These are phyloP conservation scores for Sorghum bicolor DNA, from an alignment of 176 grass and related monocot species.

Conservation along the genomic window DNA sequence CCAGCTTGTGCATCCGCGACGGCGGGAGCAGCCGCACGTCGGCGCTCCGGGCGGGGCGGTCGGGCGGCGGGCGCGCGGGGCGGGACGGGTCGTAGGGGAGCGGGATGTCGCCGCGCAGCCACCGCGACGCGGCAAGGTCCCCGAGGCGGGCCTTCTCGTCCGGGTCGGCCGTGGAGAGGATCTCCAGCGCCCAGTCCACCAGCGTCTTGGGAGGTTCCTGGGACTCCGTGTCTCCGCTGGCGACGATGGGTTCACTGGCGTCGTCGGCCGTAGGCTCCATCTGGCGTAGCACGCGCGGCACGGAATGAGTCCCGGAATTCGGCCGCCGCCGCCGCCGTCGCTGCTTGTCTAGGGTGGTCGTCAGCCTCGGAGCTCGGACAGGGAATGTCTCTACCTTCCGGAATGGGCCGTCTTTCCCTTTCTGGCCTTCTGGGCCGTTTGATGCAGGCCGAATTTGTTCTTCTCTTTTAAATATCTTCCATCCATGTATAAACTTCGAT, in stretches of 20 bases:
- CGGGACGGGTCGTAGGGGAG: slow-evolving; percentile 40
- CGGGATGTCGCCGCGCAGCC: slow-evolving; percentile 61
- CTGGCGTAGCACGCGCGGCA: not conserved
- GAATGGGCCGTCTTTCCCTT: not conserved
- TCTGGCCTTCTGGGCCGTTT: not conserved
- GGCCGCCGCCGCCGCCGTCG: not conserved
- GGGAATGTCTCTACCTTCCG: not conserved
- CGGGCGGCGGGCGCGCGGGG: slow-evolving; percentile 29
- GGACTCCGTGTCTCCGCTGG: not conserved
- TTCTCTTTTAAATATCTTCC: no score
- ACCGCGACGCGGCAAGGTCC: slow-evolving; percentile 42
- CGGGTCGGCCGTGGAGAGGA: slow-evolving; percentile 60
- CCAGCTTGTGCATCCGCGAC: slow-evolving; percentile 65
- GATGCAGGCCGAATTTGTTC: not conserved
- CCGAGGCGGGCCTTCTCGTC: slow-evolving; percentile 80
- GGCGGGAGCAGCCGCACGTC: slow-evolving; percentile 68
- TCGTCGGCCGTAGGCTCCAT: slow-evolving; percentile 12
- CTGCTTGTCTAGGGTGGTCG: not conserved
- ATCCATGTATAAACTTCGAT: no score
- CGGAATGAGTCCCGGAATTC: not conserved
- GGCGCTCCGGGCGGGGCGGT: slow-evolving; percentile 63
- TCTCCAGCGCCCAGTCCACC: slow-evolving; percentile 71
- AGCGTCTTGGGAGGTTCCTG: slow-evolving; percentile 43
- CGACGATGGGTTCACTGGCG: not conserved
- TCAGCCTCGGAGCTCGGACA: not conserved